phyloP scores from a whole-genome alignment of 306 rosid genomes.

The Acacia confusa region DNA sequence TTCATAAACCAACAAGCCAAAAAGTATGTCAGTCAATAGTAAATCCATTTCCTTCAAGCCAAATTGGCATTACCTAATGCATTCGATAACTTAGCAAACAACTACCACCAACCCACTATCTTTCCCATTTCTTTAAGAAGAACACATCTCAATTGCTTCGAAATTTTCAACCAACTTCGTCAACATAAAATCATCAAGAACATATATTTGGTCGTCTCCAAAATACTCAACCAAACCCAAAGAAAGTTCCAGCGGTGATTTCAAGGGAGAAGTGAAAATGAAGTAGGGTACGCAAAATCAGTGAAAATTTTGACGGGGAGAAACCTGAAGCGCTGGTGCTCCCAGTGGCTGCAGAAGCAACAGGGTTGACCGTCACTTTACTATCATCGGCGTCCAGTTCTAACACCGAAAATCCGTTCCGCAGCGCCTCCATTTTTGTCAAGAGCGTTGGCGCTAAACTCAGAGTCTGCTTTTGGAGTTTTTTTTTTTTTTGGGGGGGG shows the following conservation, averaged over 20 bases:
- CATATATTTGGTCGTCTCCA: not conserved
- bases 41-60: not conserved
- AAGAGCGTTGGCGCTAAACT: not conserved
- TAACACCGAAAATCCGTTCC: slow-evolving; percentile 64
- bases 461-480: not conserved
- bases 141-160: not conserved
- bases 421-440: slow-evolving; percentile 48
- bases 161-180: not conserved
- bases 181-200: slow-evolving; percentile 14
- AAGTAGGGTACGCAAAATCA: not conserved
- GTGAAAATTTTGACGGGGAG: not conserved
- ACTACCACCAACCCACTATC: not conserved
- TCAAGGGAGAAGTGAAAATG: not conserved
- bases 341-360: slow-evolving; percentile 20
- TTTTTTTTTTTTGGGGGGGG: no score
- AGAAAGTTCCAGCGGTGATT: not conserved
- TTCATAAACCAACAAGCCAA: not conserved
- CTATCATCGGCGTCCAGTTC: slow-evolving; percentile 70
- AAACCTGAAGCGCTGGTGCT: slow-evolving; percentile 9
- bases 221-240: slow-evolving; percentile 24
- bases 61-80: slow-evolving; percentile 7
- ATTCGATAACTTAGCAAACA: not conserved
- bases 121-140: not conserved
- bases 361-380: slow-evolving; percentile 19
- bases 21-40: not conserved